Percentiles rank a stretch among this genome's conserved stretches.
phyloP scores from a whole-genome alignment of 2,329 filamentous ascomycete genomes.

The Penicillium sp. region DNA sequence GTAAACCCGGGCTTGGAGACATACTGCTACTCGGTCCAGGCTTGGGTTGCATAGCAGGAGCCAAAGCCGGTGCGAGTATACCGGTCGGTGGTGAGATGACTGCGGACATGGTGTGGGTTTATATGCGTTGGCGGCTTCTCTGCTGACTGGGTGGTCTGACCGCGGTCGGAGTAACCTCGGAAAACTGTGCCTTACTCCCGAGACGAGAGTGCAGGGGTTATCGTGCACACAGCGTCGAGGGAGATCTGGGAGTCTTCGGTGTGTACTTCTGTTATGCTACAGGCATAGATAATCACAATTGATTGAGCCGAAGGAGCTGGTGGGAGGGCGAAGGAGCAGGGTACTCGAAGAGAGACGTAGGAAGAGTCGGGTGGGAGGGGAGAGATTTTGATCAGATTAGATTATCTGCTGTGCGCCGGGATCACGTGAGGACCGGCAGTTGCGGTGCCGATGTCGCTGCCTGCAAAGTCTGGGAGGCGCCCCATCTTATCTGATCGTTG shows the following conservation, averaged over 20 bases:
- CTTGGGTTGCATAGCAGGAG: constrained; percentile 32
- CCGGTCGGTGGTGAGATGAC: not conserved
- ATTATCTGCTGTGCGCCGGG: constrained; percentile 8
- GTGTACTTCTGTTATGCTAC: not conserved
- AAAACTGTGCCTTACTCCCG: not conserved
- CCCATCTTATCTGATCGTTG: constrained; percentile 13
- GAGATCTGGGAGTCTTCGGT: not conserved
- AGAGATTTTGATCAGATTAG: constrained; percentile 16
- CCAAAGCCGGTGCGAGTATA: constrained; percentile 21
- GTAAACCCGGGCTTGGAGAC: constrained; percentile 33
- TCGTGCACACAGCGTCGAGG: not conserved
- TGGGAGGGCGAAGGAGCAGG: not conserved
- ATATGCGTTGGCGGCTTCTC: not conserved
- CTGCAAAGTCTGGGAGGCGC: not conserved
- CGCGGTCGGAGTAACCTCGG: not conserved
- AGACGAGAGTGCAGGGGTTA: not conserved
- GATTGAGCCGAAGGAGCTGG: not conserved
- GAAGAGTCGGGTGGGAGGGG: not conserved
- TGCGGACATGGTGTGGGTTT: constrained; percentile 4
- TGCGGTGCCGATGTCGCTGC: constrained; percentile 12
- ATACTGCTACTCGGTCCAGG: constrained; percentile 7
- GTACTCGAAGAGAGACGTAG: not conserved
- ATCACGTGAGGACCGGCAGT: constrained; percentile 3
- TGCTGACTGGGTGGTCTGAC: not conserved
- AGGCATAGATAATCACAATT: not conserved